These are phyloP conservation scores for Metroxylon sagu DNA, from an alignment of 176 grass and related monocot species.

Conservation along the genomic window DNA sequence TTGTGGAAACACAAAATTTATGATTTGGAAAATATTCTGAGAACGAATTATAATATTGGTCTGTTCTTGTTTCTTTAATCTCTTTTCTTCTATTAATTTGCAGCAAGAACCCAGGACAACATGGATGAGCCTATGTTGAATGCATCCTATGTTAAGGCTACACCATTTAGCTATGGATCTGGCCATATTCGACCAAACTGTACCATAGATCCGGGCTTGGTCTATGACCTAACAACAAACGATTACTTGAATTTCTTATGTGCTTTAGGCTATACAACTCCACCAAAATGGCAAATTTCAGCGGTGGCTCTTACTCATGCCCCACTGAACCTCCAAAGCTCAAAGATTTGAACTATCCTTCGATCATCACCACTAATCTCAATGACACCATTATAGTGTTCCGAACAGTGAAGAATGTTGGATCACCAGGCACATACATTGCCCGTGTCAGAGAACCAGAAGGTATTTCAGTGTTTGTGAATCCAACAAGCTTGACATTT, in stretches of 20 bases:
- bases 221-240: slow-evolving; percentile 37
- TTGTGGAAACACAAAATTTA: no score
- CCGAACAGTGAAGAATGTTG: slow-evolving; percentile 48
- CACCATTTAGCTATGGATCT: slow-evolving; percentile 56
- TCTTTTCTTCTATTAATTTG: not conserved
- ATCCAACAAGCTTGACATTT: slow-evolving; percentile 30
- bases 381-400: slow-evolving; percentile 1
- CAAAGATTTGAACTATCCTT: slow-evolving; percentile 59
- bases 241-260: slow-evolving; percentile 80
- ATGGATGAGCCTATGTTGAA: slow-evolving; percentile 16
- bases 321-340: slow-evolving; percentile 11
- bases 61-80: no score
- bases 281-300: slow-evolving; percentile 19
- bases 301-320: slow-evolving; percentile 27
- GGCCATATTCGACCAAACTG: slow-evolving; percentile 44
- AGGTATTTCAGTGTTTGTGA: slow-evolving; percentile 46
- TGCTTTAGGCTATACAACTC: slow-evolving; percentile 48
- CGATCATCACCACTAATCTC: slow-evolving; percentile 35
- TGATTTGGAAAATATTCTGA: no score
- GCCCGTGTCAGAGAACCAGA: slow-evolving; percentile 27
- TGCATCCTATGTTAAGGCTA: slow-evolving; percentile 26
- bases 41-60: no score
- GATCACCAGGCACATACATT: slow-evolving; percentile 32
- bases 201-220: slow-evolving; percentile 60
- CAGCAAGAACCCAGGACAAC: slow-evolving; percentile 42